Evolutionary conservation across 106 monocot genomes (phyloP), one percentile per base, ranked within the genome.

Genomic region (Agapanthus africanus): DNA sequence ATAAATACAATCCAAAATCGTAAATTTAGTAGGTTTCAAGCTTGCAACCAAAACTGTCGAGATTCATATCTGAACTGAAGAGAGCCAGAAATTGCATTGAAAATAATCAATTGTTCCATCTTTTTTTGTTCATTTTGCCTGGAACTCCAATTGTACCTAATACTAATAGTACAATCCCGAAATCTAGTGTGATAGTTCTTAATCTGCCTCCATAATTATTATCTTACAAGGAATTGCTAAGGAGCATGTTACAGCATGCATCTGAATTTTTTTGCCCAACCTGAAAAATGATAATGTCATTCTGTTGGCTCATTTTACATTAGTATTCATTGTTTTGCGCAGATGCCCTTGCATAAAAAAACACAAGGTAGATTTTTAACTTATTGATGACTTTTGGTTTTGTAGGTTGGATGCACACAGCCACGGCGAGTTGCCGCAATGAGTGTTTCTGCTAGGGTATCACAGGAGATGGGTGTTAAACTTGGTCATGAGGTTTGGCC

Each of bases 391-490:
- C 27, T 0, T 34, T 10, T 35, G 93, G 16, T 65, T 68, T 33
- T 47, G 11, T 70, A 93, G 93, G 71, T 93, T 77, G 94, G 83
- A 60, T 94, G 94, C 65, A 94, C 94, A 15, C 94, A 94, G 41
- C 94, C 94, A 49, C 86, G 94, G 15, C 88, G 86, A 67, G 89
- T 94, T 75, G 94, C 94, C 16, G 94, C 94, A 11, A 91, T 91
- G 86, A 88, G 87, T 82, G 91, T 95, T 69, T 68, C 95, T 61
- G 85, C 91, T 63, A 81, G 95, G 63, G 95, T 95, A 50, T 76
- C 91, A 10, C 77, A 91, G 71, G 95, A 95, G 74, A 95, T 91
- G 88, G 88, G 91, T 44, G 95, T 85, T 39, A 95, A 90, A 77
- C 83, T 94, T 56, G 94, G 94, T 33, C 87, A 94, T 64, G 91